A percentile compares a stretch with the other conserved stretches of the same genome.
These are phyloP conservation scores for Cercospora brassicicola DNA, from an alignment of 2,329 filamentous ascomycete genomes.

Conservation along the genomic window DNA sequence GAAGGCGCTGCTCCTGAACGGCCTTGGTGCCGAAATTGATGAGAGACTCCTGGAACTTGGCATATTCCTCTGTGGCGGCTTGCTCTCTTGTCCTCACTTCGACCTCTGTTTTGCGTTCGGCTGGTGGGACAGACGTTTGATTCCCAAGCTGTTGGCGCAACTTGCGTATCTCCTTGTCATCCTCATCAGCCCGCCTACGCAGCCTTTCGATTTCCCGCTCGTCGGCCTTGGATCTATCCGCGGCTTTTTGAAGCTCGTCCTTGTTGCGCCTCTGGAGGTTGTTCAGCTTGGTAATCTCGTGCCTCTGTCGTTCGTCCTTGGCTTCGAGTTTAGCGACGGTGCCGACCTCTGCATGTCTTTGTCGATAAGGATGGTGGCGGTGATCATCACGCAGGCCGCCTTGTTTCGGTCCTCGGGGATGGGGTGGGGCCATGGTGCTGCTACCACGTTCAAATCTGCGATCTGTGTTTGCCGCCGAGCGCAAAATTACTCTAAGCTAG, in stretches of 20 bases:
- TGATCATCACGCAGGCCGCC: background rate
- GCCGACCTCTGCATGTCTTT: too few species aligned
- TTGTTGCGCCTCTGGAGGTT: background rate
- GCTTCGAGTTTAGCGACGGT: too few species aligned
- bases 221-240: conserved; percentile 1
- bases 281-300: background rate
- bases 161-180: conserved; percentile 11
- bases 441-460: too few species aligned
- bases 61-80: conserved; percentile 1
- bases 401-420: background rate
- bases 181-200: conserved; percentile 6
- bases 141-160: conserved; percentile 12
- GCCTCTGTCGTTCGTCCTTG: background rate
- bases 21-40: conserved; percentile 12
- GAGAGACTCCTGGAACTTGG: conserved; percentile 4
- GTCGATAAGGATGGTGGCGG: background rate
- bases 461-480: too few species aligned
- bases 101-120: background rate
- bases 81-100: background rate
- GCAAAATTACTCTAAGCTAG: too few species aligned
- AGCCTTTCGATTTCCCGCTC: conserved; percentile 15
- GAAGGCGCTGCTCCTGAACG: conserved; percentile 14
- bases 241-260: conserved; percentile 1
- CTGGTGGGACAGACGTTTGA: background rate
- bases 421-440: background rate